A percentile compares a stretch with the other conserved stretches of the same genome.
These are phyloP conservation scores for Fusarium tuaranense DNA, from an alignment of 2,329 filamentous ascomycete species.

Conservation along the genomic window DNA sequence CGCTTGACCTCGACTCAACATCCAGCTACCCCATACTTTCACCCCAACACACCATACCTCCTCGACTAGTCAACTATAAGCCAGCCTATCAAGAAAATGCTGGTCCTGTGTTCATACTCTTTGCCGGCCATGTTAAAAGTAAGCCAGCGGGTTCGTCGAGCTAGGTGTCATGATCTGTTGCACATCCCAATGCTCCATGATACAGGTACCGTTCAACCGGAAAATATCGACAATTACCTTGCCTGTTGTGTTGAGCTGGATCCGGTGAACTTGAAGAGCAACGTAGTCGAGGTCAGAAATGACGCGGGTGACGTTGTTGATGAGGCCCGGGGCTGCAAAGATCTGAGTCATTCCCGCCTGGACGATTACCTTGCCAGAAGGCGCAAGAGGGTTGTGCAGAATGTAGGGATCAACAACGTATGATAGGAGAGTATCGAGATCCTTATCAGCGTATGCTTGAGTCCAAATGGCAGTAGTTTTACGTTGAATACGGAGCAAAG, in stretches of 20 bases:
- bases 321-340: background rate
- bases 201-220: background rate
- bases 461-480: background rate
- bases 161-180: background rate
- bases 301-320: background rate
- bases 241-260: background rate
- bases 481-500: background rate
- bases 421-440: background rate
- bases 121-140: background rate
- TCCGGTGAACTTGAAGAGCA: background rate
- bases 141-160: background rate
- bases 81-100: background rate
- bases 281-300: background rate
- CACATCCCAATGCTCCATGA: background rate
- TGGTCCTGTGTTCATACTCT: background rate
- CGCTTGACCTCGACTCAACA: background rate
- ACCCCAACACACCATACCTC: background rate
- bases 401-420: background rate
- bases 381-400: background rate
- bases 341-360: background rate
- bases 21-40: background rate
- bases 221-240: background rate
- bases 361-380: background rate
- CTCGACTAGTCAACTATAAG: background rate
- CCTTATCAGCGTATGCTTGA: background rate